Conservation (phyloP, 129 eudicot species). For the Artemisia argyi region DNA sequence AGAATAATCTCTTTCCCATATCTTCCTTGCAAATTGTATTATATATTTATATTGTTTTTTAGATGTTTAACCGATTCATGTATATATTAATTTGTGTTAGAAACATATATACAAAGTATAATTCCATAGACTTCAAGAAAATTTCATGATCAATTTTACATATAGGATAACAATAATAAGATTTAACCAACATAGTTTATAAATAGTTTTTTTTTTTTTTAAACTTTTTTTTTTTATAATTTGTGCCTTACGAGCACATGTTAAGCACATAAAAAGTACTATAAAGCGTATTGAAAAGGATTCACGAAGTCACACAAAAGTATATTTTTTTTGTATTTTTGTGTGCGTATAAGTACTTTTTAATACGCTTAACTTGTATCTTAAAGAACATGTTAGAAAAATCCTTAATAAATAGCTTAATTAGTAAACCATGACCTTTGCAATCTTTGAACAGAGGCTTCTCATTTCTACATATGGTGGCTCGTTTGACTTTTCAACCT, state of each 20-base stretch:
- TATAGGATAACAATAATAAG: background rate
- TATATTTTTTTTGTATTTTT: too few species aligned
- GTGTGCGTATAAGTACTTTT: too few species aligned
- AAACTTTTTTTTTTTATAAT: too few species aligned
- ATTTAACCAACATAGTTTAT: background rate
- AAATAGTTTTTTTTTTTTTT: too few species aligned
- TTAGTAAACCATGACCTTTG: constrained; percentile 15
- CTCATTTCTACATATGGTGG: constrained; percentile 27
- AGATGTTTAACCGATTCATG: background rate
- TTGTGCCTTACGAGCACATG: too few species aligned
- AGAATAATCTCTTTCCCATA: background rate
- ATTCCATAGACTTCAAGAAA: background rate
- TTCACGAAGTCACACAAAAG: too few species aligned
- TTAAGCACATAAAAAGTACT: too few species aligned
- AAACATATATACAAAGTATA: background rate
- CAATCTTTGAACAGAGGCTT: constrained; percentile 27
- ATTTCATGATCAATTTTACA: background rate
- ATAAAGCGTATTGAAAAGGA: too few species aligned
- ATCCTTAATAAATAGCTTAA: background rate
- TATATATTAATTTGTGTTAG: background rate
- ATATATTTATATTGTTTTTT: background rate
- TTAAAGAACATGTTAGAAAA: too few species aligned
- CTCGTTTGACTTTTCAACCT: constrained; percentile 34
- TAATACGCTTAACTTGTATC: too few species aligned
- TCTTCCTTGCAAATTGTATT: background rate